Evolutionary conservation across 495 filamentous ascomycete genomes (phyloP).

Genomic region (Xylaria flabelliformis): DNA sequence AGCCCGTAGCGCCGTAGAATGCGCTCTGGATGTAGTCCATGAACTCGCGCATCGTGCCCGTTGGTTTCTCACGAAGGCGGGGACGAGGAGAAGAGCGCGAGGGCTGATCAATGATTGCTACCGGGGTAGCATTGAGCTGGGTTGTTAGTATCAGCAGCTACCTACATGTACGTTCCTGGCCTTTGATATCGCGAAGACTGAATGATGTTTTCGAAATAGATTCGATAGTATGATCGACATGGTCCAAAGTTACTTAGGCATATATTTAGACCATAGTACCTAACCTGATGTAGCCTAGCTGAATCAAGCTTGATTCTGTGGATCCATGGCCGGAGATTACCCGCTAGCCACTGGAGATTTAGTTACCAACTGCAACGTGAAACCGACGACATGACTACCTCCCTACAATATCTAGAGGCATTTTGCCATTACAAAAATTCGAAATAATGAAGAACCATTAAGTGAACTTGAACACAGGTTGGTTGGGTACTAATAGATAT

Average conservation of each 20-base stretch:
- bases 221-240: neutral
- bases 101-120: neutral
- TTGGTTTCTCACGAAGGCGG: neutral
- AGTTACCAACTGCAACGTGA: neutral
- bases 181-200: neutral
- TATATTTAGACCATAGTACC: neutral
- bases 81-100: neutral
- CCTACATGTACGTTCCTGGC: neutral
- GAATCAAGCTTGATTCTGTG: neutral
- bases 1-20: constrained; percentile 84
- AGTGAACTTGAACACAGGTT: neutral
- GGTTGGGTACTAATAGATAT: neutral
- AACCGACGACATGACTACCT: neutral
- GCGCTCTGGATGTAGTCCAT: constrained; percentile 97
- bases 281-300: neutral
- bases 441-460: neutral
- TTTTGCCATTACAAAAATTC: neutral
- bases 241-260: neutral
- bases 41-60: constrained; percentile 81
- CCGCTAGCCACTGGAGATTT: neutral
- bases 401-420: neutral
- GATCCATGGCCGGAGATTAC: constrained; percentile 8
- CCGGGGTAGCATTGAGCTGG: constrained; percentile 20
- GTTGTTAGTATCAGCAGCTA: neutral
- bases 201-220: neutral